Evolutionary conservation across 139 green algal species (phyloP), one percentile per base, ranked within the genome.

Genomic region (Chlamydomonas schloesseri): DNA sequence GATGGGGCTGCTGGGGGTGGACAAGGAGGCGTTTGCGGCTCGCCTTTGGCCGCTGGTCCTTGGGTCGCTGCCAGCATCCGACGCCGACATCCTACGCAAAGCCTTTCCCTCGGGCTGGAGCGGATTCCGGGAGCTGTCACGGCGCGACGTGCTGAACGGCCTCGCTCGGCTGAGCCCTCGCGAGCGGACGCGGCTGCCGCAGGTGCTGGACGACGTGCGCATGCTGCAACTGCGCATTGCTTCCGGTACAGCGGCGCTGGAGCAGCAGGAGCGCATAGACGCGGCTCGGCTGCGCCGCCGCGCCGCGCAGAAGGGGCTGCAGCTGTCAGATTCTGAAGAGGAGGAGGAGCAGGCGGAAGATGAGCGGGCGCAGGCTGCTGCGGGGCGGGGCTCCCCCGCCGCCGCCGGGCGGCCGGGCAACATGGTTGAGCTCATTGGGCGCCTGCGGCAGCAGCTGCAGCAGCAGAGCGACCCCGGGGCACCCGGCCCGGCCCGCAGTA

Each of bases 261-360:
- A 74, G 47, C 4, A 67, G 64, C 2, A 67, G 0, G 15, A 47
- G 28, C 78, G 78, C 13, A 6, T 65, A 4, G 3, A 13, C 2
- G n/a, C 46, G 17, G 14, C 10, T 0, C 78, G 78, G 5, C 62
- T 29, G 17, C 42, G n/a, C 23, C 78, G 78, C 28, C 42, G 71
- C 29, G 78, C 78, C 3, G 64, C 64, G 2, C 78, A 84, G 46
- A 84, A 75, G 47, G 78, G 78, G 15, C 64, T 84, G 31, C 46
- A 29, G 64, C 31, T 84, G 17, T 24, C 37, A 26, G 76, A 73
- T 0, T 42, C 26, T 10, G 36, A 37, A 37, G 60, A 83, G 10
- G 76, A 73, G 0, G 36, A 58, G 20, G 18, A 58, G 24, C 57
- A 37, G 2, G 18, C 71, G 18, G 34, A 28, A 50, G 24, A n/a